Conservation (phyloP, 305 asterid species). For the Solanum hybrid region DNA sequence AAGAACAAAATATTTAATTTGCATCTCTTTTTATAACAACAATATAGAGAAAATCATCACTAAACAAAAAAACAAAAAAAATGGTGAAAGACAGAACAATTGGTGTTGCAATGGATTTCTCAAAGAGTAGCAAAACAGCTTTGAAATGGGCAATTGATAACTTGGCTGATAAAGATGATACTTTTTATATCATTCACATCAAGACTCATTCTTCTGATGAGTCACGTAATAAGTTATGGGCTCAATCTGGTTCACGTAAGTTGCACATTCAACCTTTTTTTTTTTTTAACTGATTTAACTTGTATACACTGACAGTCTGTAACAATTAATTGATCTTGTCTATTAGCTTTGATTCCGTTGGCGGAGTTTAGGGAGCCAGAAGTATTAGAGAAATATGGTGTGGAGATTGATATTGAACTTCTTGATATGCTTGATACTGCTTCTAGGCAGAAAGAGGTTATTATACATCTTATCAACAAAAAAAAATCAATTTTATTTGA, state of each 20-base stretch:
- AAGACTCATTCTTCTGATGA: conserved; percentile 32
- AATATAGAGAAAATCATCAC: not conserved
- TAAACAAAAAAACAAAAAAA: not conserved
- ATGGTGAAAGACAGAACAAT: conserved; percentile 44
- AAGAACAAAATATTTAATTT: not conserved
- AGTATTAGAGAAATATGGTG: conserved; percentile 56
- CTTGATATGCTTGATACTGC: conserved; percentile 83
- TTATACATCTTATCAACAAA: not conserved
- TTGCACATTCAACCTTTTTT: not conserved
- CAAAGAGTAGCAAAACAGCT: conserved; percentile 77
- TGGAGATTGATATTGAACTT: conserved; percentile 52
- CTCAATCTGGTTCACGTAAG: conserved; percentile 74
- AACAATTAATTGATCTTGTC: not conserved
- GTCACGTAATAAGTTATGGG: conserved; percentile 49
- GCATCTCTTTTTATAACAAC: not conserved
- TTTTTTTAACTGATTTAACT: not conserved
- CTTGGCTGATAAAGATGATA: conserved; percentile 74
- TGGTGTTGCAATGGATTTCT: conserved; percentile 75
- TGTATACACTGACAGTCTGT: not conserved
- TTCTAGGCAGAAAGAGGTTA: conserved; percentile 65
- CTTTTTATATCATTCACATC: conserved; percentile 51
- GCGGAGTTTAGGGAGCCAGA: conserved; percentile 71
- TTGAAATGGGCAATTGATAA: conserved; percentile 77
- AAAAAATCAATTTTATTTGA: too few species aligned
- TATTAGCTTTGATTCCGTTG: conserved; percentile 58